A percentile compares a stretch with the other conserved stretches of the same genome.
Conservation (phyloP, 345 rosid species). For the Salix udensis region DNA sequence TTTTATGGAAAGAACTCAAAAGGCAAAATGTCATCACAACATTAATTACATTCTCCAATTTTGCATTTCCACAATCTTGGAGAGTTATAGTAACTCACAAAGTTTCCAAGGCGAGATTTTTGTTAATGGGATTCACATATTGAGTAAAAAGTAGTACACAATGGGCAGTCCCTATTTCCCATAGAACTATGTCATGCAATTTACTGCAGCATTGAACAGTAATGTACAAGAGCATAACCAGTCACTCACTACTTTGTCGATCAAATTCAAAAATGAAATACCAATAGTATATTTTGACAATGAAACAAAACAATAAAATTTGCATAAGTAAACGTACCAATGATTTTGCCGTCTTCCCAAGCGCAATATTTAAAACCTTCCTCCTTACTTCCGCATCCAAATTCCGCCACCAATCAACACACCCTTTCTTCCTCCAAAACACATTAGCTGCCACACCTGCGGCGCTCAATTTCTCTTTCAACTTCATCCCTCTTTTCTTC, state of each 20-base stretch:
- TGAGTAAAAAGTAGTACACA: too few species aligned
- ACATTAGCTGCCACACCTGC: constrained; percentile 61
- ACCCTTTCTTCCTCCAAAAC: constrained; percentile 89
- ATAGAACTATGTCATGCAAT: background rate
- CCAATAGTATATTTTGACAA: too few species aligned
- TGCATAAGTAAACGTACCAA: constrained; percentile 45
- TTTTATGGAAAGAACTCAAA: constrained; percentile 2
- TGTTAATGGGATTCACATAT: background rate
- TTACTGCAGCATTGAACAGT: too few species aligned
- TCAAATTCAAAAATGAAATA: background rate
- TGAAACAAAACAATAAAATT: background rate
- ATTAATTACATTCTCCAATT: background rate
- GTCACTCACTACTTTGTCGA: background rate
- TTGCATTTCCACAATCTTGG: background rate
- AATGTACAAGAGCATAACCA: background rate
- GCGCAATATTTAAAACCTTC: constrained; percentile 38
- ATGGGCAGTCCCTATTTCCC: too few species aligned
- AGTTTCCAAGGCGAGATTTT: background rate
- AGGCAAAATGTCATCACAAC: background rate
- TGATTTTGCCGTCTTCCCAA: constrained; percentile 71
- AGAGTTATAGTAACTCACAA: background rate
- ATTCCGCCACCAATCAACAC: constrained; percentile 80
- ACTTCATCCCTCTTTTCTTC: constrained; percentile 69
- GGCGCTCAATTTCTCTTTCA: constrained; percentile 67
- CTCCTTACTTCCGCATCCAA: constrained; percentile 48